Evolutionary conservation across 2,329 filamentous ascomycete genomes (phyloP), one percentile per base, ranked within the genome.

Genomic region (Colletotrichum horii): DNA sequence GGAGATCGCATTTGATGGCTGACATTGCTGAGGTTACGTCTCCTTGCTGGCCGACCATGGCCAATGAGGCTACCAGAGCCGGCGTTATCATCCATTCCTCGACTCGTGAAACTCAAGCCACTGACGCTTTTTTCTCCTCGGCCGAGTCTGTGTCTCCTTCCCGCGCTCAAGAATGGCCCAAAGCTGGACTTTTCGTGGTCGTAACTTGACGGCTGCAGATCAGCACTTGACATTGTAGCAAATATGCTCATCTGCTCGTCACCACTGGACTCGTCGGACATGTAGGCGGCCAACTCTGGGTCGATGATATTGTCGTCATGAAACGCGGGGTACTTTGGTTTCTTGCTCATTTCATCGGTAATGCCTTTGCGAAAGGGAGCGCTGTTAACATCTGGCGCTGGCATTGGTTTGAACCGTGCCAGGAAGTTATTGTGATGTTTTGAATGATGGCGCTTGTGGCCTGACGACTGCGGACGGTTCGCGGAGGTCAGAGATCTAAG

Each of bases 291-390:
- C 70, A 99, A 88, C 81, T 99, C 97, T 2, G 97, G 97, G 82
- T 99, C 97, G 79, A 99, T 98, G 79, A 99, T 98, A 81, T 97
- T 98, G 86, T 99, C 97, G 81, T 97, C 96, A 83, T 99, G 97
- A 80, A 99, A 98, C n/a, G 96, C 96, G 19, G 96, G 94, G 43
- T 98, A 89, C 56, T 92, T 92, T 9, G 91, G 87, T 77, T 93
- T 93, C 77, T 90, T 92, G 6, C 89, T 87, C 64, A 89, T 86
- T 74, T 96, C 93, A 68, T 97, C 92, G 12, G 88, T 92, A 22
- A 89, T 87, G 14, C 92, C 89, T 74, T 94, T 94, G 70, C 96
- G 95, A 79, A 98, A 98, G 0, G 97, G 97, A 0, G 95, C 96
- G 73, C 95, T 91, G 77, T 98, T 95, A 6, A 62, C 58, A 75